Conservation (phyloP, 495 filamentous ascomycete species). For the Umbilicaria muhlenbergii region DNA sequence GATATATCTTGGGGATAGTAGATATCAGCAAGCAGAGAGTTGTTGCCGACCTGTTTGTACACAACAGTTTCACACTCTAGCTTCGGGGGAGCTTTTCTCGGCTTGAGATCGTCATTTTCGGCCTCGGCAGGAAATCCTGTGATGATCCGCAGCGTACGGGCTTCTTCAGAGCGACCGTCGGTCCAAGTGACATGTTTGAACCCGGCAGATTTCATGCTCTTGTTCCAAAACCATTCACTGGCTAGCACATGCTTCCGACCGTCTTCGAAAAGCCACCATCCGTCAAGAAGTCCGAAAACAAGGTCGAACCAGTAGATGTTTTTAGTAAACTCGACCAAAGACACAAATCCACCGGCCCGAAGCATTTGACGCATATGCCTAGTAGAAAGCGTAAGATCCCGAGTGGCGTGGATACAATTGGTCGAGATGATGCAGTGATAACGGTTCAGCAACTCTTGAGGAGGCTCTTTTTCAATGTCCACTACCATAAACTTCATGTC, state of each 20-base stretch:
- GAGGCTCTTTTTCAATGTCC: constrained; percentile 24
- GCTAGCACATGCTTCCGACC: constrained; percentile 24
- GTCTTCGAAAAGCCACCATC: constrained; percentile 35
- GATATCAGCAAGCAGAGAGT: neutral
- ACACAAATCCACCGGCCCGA: constrained; percentile 24
- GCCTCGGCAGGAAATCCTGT: constrained; percentile 3
- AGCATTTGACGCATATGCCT: constrained; percentile 21
- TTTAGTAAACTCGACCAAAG: constrained; percentile 28
- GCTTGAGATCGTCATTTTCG: no score
- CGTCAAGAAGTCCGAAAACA: constrained; percentile 32
- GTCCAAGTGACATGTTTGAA: constrained; percentile 24
- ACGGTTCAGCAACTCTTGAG: constrained; percentile 8
- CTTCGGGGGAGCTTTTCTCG: no score
- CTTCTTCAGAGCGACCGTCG: constrained; percentile 15
- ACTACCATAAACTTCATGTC: constrained; percentile 24
- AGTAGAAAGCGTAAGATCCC: constrained; percentile 14
- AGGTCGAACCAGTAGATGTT: constrained; percentile 26
- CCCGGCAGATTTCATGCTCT: constrained; percentile 15
- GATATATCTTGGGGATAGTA: neutral
- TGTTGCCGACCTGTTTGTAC: neutral
- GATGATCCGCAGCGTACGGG: constrained; percentile 14
- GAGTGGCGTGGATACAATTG: constrained; percentile 34
- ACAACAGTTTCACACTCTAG: neutral
- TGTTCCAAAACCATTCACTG: constrained; percentile 18
- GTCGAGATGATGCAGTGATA: constrained; percentile 28